Evolutionary conservation across 1,284 basidiomycete species (phyloP), one percentile per base, ranked within the genome.

Genomic region (Cutaneotrichosporon cavernicola): DNA sequence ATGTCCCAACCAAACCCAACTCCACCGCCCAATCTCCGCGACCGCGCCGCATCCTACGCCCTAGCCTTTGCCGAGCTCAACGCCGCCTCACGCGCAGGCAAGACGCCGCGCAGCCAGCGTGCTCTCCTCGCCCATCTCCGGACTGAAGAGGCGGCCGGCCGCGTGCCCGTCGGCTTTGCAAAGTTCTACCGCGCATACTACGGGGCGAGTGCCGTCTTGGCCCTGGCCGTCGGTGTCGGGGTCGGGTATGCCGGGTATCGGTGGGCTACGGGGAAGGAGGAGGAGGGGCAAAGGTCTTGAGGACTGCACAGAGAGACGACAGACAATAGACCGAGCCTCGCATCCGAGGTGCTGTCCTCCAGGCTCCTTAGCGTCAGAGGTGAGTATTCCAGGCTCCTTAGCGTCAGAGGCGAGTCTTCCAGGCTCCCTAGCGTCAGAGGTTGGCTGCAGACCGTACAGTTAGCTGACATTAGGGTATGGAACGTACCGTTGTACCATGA

Each of bases 201-300:
- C 7, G 51, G 31, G 6, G 51, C 30, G 2, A 53, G 51, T 31
- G 31, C 13, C 14, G 31, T 53, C 4, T n/a, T 53, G 13, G 51
- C 51, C 0, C 30, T 53, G 5, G 51, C 30, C 5, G 51, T 53
- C 8, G 51, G 51, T 6, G 51, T 53, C 13, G 51, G 51, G 16
- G 51, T 53, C 18, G 51, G 51, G 30, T 53, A 53, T 34, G 30
- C 18, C 0, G 51, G 51, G 16, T 53, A 31, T 13, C 51, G 51
- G 18, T 53, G 66, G 75, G 76, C 61, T 34, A 61, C 38, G 40
- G 56, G 18, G 43, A 60, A 58, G 57, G 51, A 40, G 11, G 43
- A 46, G 43, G n/a, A 4, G 43, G n/a, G 0, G 10, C 11, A 40
- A n/a, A 46, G 18, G 43, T 18, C 7, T 46, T n/a, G 43, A n/a